Conservation (phyloP, 2,329 filamentous ascomycete species). For the Calonectria montana region DNA sequence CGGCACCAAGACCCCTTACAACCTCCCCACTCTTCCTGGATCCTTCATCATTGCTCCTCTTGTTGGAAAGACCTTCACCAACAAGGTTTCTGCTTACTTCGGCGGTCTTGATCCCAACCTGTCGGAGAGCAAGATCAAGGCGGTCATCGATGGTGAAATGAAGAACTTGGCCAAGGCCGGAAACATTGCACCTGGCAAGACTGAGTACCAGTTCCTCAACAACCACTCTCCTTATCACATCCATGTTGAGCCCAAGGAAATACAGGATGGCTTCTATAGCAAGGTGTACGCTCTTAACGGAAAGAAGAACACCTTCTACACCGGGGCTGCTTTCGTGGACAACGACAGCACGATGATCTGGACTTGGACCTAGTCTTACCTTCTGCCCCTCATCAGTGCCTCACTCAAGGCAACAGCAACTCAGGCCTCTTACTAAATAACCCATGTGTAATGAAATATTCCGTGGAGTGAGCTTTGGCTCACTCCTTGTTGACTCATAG, state of each 20-base stretch:
- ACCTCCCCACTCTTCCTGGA: slow-evolving; percentile 24
- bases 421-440: neutral
- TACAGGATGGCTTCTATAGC: slow-evolving; percentile 24
- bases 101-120: neutral
- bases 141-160: slow-evolving; percentile 23
- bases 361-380: slow-evolving; percentile 11
- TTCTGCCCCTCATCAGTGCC: neutral
- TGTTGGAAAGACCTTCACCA: neutral
- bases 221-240: slow-evolving; percentile 32
- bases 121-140: slow-evolving; percentile 7
- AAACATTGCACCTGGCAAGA: neutral
- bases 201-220: slow-evolving; percentile 12
- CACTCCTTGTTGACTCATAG: too few relatives aligned
- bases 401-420: neutral
- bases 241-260: slow-evolving; percentile 17
- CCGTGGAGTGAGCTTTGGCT: neutral
- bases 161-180: slow-evolving; percentile 12
- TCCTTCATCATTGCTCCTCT: neutral
- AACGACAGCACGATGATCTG: slow-evolving; percentile 14
- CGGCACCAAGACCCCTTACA: slow-evolving; percentile 15
- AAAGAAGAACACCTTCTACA: slow-evolving; percentile 32
- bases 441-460: neutral
- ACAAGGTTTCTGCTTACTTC: slow-evolving; percentile 18
- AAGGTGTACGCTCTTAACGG: slow-evolving; percentile 27
- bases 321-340: slow-evolving; percentile 20